These are phyloP conservation scores for Pythium grandisporangium DNA, from an alignment of 352 stramenopile species.

Conservation along the genomic window DNA sequence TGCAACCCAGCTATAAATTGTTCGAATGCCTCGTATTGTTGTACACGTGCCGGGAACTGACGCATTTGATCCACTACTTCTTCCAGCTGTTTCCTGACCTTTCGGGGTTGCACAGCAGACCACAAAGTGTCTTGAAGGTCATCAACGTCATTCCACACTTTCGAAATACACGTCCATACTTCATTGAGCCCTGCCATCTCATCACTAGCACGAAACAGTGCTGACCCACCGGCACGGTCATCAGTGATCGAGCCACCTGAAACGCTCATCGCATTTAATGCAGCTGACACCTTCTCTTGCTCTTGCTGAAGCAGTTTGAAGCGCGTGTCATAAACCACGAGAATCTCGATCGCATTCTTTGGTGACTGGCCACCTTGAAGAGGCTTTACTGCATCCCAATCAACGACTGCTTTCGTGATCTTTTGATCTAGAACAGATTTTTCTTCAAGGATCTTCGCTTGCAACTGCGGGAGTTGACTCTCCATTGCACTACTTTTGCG, in stretches of 20 bases:
- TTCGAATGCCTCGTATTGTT: conserved; percentile 98
- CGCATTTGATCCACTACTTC: conserved; percentile 96
- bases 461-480: conserved; percentile 94
- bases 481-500: conserved; percentile 92
- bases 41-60: conserved; percentile 92
- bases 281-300: conserved; percentile 92
- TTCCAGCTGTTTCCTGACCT: conserved; percentile 94
- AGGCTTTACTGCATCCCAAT: conserved; percentile 80
- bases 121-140: conserved; percentile 93
- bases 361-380: conserved; percentile 61
- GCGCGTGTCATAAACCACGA: conserved; percentile 79
- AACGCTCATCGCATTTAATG: conserved; percentile 94
- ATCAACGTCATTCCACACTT: conserved; percentile 83
- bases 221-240: conserved; percentile 54
- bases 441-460: conserved; percentile 96
- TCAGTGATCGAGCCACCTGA: conserved; percentile 59
- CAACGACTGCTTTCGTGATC: conserved; percentile 56
- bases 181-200: conserved; percentile 96
- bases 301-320: conserved; percentile 86
- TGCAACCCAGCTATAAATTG: conserved; percentile 92
- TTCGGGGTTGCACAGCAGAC: conserved; percentile 91
- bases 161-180: conserved; percentile 94
- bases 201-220: conserved; percentile 69
- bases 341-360: conserved; percentile 64
- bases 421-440: conserved; percentile 87